Evolutionary conservation across 1,139 yeast species (phyloP), one percentile per base, ranked within the genome.

Genomic region (Suhomyces panamericanus): DNA sequence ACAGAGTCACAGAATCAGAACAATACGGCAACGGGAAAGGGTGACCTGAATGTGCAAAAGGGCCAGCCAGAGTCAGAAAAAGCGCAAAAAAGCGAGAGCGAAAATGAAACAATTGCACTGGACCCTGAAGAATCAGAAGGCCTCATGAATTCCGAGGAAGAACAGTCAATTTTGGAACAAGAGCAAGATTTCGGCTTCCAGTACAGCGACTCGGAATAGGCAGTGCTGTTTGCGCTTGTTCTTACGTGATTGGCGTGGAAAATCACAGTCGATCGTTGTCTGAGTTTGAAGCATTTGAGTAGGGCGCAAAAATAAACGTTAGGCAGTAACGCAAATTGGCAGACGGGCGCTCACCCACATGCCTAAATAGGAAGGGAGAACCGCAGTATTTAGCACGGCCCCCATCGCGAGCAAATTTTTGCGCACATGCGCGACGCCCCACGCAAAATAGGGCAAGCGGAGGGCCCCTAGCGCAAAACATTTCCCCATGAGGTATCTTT

Each of bases 111-210:
- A 3, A n/a, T 13, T 6, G 35, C 9, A 6, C 36, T 32, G 12
- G 27, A 15, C 12, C 13, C 3, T 17, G 40, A 30, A 28, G 22
- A 31, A 13, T 16, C 17, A 12, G 32, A 27, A 6, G 30, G 20
- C 3, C 8, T 31, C 24, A 43, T 42, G 38, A 38, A 44, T n/a
- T 32, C 50, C 3, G 47, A 41, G 26, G 55, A 52, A 17, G 41
- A 45, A 27, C 28, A 39, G 17, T 32, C 35, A 13, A 13, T 53
- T 4, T 32, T 29, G 13, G 53, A 50, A n/a, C 57, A 54, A 29
- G 64, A 60, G 32, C 59, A 56, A 14, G 63, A 60, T 17, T 66
- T 59, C 43, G 73, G 67, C 4, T 68, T 69, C 46, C 70, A 66
- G 35, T 70, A 68, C 46, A 51, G 55, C 33, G 70, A 65, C 35